Base-by-base conservation (phyloP, 805 yeast genomes). In the Lachancea cidri region DNA sequence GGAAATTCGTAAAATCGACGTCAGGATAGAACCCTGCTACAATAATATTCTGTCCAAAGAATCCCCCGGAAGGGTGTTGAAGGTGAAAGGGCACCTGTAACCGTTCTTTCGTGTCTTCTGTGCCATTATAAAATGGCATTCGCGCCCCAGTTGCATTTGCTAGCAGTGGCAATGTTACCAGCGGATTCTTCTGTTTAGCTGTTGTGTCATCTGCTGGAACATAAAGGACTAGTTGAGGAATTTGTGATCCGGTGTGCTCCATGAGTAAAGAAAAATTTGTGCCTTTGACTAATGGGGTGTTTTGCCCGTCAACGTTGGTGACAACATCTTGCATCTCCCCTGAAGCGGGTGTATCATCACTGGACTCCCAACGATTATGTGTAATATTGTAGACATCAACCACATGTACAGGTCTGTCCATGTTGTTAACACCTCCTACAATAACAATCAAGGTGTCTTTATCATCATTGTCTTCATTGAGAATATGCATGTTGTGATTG, bases 1-100 rank as follows among this genome's bases (percentile, higher is more conserved):
- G 58, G 20, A 55, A 50, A 40, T 49, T 52, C 4, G 48, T 38
- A 9, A 55, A 38, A 8, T 49, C 45, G 3, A 70, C 72, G 33
- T 66, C 65, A 3, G 76, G 75, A 36, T 73, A 58, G 40, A 72
- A 79, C 0, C 93, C 93, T 2, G 76, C 68, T 2, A 81, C 65
- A 4, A 83, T 72, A 15, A 83, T 55, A 48, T 79, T 81, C 44
- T 79, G 78, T 4, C 88, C 89, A 54, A 82, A 83, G 9, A 71
- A 55, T 1, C 79, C 86, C 17, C 83, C 78, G 0, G 77, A 70
- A 2, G 88, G 85, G 48, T 67, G 73, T 17, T 65, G 58, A 38
- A 82, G 60, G 27, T 71, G 68, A 33, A 45, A 50, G 14, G 60
- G 55, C 19, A 42, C 43, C 16, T 46, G 46, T 16, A 38, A 27